Conservation (phyloP, 1,139 yeast species). For the Debaryomyces psychrophilus region DNA sequence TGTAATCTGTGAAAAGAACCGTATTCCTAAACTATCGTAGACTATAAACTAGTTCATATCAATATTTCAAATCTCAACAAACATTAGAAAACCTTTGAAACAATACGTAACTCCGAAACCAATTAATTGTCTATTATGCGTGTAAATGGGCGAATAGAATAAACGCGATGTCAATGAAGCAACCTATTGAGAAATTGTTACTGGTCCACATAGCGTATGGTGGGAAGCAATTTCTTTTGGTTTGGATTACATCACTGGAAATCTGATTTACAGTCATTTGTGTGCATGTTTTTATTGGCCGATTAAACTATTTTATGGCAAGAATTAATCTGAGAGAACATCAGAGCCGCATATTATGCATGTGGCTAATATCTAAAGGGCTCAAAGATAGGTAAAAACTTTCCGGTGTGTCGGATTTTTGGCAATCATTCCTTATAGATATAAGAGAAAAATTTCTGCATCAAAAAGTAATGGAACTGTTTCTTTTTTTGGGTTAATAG, state of each 20-base stretch:
- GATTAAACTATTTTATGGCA: background rate
- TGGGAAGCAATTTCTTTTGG: background rate
- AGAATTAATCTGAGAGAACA: conserved; percentile 5
- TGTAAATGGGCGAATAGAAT: no score
- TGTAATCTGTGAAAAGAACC: no score
- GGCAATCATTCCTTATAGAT: background rate
- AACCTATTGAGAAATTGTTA: no score
- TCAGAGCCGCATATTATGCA: conserved; percentile 3
- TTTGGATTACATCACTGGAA: background rate
- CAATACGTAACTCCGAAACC: no score
- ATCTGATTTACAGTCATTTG: no score
- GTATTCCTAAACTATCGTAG: no score
- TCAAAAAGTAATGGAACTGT: background rate
- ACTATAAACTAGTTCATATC: no score
- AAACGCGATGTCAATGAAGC: no score
- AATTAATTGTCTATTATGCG: no score
- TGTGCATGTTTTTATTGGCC: background rate
- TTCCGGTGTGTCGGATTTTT: background rate
- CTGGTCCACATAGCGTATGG: no score
- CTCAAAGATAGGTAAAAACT: background rate
- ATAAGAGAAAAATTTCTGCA: background rate
- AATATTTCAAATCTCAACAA: no score
- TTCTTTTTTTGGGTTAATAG: background rate
- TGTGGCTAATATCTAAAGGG: background rate
- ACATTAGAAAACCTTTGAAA: no score